These are phyloP conservation scores for Backusella circina DNA, from an alignment of 192 early-diverging fungal species.

Conservation along the genomic window DNA sequence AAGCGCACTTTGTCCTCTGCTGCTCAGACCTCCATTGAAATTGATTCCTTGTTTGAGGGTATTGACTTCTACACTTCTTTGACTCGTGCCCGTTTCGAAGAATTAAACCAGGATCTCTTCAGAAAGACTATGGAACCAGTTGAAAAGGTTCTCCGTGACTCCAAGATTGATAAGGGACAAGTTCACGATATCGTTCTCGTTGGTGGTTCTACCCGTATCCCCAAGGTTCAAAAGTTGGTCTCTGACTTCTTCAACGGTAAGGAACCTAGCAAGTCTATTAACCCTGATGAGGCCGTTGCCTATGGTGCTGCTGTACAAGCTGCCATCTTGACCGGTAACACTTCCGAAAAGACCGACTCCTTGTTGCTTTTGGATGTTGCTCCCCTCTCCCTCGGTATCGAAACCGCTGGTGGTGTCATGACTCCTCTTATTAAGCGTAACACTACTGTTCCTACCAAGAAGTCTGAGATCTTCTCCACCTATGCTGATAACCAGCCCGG, in stretches of 20 bases:
- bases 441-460: slow-evolving; percentile 99
- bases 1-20: slow-evolving; percentile 96
- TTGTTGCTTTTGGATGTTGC: slow-evolving; percentile 94
- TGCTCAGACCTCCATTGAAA: slow-evolving; percentile 92
- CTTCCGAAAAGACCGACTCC: slow-evolving; percentile 94
- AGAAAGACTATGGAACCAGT: slow-evolving; percentile 92
- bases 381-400: slow-evolving; percentile 95
- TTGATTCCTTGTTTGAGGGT: slow-evolving; percentile 96
- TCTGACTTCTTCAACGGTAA: slow-evolving; percentile 98
- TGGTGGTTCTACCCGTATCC: slow-evolving; percentile 98
- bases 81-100: slow-evolving; percentile 98
- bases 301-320: slow-evolving; percentile 97
- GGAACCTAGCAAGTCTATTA: slow-evolving; percentile 93
- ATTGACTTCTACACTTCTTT: slow-evolving; percentile 98
- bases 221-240: slow-evolving; percentile 98
- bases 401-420: slow-evolving; percentile 96
- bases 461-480: slow-evolving; percentile 97
- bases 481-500: slow-evolving; percentile 98
- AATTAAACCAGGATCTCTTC: slow-evolving; percentile 97
- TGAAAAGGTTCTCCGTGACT: slow-evolving; percentile 93
- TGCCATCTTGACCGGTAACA: slow-evolving; percentile 92
- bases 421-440: slow-evolving; percentile 94
- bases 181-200: slow-evolving; percentile 96
- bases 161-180: slow-evolving; percentile 91
- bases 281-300: slow-evolving; percentile 98